These are phyloP conservation scores for Colletotrichum sp. DNA, from an alignment of 2,329 filamentous ascomycete genomes.

Conservation along the genomic window DNA sequence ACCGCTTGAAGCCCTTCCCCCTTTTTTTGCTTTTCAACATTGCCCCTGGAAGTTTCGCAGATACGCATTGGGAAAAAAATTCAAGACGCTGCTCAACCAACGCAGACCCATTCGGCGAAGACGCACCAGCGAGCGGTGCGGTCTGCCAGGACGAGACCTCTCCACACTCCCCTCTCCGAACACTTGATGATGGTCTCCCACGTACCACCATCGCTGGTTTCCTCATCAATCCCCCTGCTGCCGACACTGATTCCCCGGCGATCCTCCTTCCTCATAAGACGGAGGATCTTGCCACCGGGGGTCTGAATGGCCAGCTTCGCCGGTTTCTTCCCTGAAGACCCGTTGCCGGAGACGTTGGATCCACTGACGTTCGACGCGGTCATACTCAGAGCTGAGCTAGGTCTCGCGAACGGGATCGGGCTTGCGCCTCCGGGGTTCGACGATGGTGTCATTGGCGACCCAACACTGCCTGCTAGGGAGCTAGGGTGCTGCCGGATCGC, in stretches of 20 bases:
- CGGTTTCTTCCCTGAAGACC: slow-evolving; percentile 73
- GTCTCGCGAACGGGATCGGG: slow-evolving; percentile 66
- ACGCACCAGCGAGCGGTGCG: slow-evolving; percentile 87
- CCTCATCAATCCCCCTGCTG: slow-evolving; percentile 54
- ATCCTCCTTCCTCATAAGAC: slow-evolving; percentile 82
- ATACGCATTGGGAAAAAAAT: not conserved
- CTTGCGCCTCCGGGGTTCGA: slow-evolving; percentile 53
- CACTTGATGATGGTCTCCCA: slow-evolving; percentile 95
- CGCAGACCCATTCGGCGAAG: slow-evolving; percentile 85
- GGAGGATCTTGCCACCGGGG: slow-evolving; percentile 90
- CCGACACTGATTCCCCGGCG: slow-evolving; percentile 57
- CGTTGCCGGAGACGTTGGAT: slow-evolving; percentile 60
- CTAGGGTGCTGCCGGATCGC: slow-evolving; percentile 88
- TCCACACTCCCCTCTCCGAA: slow-evolving; percentile 80
- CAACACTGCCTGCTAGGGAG: slow-evolving; percentile 45
- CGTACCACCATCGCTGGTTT: slow-evolving; percentile 70
- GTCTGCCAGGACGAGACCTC: slow-evolving; percentile 82
- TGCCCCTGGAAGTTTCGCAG: not conserved
- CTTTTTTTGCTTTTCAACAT: not conserved
- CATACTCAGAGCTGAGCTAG: slow-evolving; percentile 69
- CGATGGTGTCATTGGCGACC: slow-evolving; percentile 46
- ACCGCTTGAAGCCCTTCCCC: not conserved
- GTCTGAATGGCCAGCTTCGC: slow-evolving; percentile 96
- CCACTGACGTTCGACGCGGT: slow-evolving; percentile 60
- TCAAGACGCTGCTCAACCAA: slow-evolving; percentile 22